A percentile compares a stretch with the other conserved stretches of the same genome.
Conservation (phyloP, 768 basidiomycete genomes). For the Cyclocybe aegerita region DNA sequence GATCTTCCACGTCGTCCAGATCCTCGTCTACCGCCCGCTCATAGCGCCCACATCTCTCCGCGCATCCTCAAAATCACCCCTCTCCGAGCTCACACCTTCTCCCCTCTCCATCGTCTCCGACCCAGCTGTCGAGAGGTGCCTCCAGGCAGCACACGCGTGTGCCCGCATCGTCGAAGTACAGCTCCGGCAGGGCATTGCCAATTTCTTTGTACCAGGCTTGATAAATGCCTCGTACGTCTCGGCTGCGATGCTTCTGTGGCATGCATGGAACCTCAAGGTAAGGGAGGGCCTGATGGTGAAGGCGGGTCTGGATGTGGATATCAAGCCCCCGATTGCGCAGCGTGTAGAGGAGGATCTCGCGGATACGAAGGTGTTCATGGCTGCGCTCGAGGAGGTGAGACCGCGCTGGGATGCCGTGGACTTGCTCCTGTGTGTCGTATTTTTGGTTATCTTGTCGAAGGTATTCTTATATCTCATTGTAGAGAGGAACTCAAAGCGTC, state of each 20-base stretch:
- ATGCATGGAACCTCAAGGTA: slow-evolving; percentile 58
- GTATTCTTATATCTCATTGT: neutral
- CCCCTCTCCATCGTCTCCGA: slow-evolving; percentile 1
- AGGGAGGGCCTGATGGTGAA: slow-evolving; percentile 31
- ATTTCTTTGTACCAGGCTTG: slow-evolving; percentile 39
- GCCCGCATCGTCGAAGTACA: slow-evolving; percentile 58
- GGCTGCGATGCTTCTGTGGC: slow-evolving; percentile 52
- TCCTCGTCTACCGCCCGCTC: slow-evolving; percentile 72
- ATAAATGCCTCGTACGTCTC: slow-evolving; percentile 48
- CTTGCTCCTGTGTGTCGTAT: slow-evolving; percentile 10
- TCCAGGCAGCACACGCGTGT: slow-evolving; percentile 59
- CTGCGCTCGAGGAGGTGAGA: slow-evolving; percentile 36
- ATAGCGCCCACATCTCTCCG: slow-evolving; percentile 38
- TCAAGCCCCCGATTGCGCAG: slow-evolving; percentile 30
- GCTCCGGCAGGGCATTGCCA: slow-evolving; percentile 33
- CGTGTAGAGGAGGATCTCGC: slow-evolving; percentile 33
- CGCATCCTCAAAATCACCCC: slow-evolving; percentile 11
- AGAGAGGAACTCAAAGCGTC: neutral
- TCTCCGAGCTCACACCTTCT: neutral
- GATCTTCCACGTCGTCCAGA: slow-evolving; percentile 60
- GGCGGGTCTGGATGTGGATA: slow-evolving; percentile 23
- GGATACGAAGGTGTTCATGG: slow-evolving; percentile 41
- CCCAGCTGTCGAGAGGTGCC: slow-evolving; percentile 35
- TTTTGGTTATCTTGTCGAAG: neutral
- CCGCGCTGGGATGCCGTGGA: slow-evolving; percentile 28